A percentile compares a stretch with the other conserved stretches of the same genome.
phyloP scores from a whole-genome alignment of 768 basidiomycete genomes.

The Boletus rubroflammeus region DNA sequence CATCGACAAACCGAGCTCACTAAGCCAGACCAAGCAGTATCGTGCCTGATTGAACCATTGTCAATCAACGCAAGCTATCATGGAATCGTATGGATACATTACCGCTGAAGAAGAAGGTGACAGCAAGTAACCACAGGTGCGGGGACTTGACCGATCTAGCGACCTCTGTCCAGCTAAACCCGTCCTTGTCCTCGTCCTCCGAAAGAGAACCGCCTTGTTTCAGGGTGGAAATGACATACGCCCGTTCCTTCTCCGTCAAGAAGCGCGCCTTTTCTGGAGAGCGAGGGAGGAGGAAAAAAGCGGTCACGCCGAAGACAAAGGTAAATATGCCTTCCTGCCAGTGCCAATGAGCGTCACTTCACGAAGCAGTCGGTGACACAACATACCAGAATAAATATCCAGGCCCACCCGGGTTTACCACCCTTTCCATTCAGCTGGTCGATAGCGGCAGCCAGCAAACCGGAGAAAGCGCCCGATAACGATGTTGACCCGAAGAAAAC shows the following conservation, averaged over 20 bases:
- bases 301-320: constrained; percentile 47
- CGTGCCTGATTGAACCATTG: constrained; percentile 12
- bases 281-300: constrained; percentile 48
- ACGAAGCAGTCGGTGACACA: neutral
- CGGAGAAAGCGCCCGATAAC: constrained; percentile 59
- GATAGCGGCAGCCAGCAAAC: constrained; percentile 60
- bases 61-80: neutral
- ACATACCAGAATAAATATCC: constrained; percentile 53
- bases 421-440: constrained; percentile 50
- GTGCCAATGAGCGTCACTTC: neutral
- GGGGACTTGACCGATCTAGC: constrained; percentile 44
- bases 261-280: constrained; percentile 46
- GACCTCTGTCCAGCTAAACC: constrained; percentile 59
- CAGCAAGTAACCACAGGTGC: constrained; percentile 50
- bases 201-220: constrained; percentile 31
- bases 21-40: constrained; percentile 17
- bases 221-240: constrained; percentile 37
- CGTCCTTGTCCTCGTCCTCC: constrained; percentile 40
- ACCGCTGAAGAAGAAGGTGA: constrained; percentile 54
- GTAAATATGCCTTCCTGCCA: constrained; percentile 60
- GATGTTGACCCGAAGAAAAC: constrained; percentile 43
- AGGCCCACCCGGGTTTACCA: constrained; percentile 57
- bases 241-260: constrained; percentile 47
- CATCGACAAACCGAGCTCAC: constrained; percentile 13
- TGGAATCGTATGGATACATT: constrained; percentile 14